These are phyloP conservation scores for Wallacemonas sp. DNA, from an alignment of 208 protist species.

Conservation along the genomic window DNA sequence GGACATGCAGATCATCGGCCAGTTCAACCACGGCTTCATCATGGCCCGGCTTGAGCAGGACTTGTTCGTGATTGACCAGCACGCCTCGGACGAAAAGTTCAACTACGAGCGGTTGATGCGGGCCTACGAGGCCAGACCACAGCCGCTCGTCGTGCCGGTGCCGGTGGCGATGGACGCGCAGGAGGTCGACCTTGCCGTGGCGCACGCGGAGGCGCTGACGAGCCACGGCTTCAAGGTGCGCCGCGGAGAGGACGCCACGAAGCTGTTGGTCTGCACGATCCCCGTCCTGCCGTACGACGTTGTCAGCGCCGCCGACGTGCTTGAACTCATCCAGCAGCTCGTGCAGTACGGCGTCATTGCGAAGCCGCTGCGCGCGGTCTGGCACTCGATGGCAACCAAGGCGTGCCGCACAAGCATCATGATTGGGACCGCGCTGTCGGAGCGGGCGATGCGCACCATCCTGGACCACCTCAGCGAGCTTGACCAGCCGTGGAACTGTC, in stretches of 20 bases:
- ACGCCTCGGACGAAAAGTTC: constrained; percentile 95
- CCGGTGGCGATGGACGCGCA: constrained; percentile 68
- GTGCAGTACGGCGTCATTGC: constrained; percentile 60
- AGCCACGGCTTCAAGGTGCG: constrained; percentile 90
- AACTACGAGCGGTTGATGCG: constrained; percentile 92
- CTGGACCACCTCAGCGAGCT: constrained; percentile 70
- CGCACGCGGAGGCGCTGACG: constrained; percentile 61
- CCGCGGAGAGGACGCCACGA: constrained; percentile 29
- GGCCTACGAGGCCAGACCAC: constrained; percentile 66
- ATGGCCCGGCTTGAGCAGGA: constrained; percentile 73
- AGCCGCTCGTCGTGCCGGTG: constrained; percentile 81
- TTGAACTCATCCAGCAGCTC: constrained; percentile 88
- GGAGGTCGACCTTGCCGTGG: constrained; percentile 81
- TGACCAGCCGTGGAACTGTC: constrained; percentile 95
- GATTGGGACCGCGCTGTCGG: constrained; percentile 87
- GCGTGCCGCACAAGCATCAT: constrained; percentile 94
- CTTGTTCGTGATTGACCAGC: constrained; percentile 95
- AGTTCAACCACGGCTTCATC: constrained; percentile 97
- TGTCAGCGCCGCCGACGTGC: constrained; percentile 81
- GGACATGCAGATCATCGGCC: constrained; percentile 89
- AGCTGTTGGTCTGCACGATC: constrained; percentile 74
- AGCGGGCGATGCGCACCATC: constrained; percentile 78
- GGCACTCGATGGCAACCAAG: constrained; percentile 92
- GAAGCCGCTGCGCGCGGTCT: constrained; percentile 75
- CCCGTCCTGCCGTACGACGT: constrained; percentile 88